Evolutionary conservation across 805 yeast genomes (phyloP), one percentile per base, ranked within the genome.

Genomic region (Blastobotrys mokoenaii): DNA sequence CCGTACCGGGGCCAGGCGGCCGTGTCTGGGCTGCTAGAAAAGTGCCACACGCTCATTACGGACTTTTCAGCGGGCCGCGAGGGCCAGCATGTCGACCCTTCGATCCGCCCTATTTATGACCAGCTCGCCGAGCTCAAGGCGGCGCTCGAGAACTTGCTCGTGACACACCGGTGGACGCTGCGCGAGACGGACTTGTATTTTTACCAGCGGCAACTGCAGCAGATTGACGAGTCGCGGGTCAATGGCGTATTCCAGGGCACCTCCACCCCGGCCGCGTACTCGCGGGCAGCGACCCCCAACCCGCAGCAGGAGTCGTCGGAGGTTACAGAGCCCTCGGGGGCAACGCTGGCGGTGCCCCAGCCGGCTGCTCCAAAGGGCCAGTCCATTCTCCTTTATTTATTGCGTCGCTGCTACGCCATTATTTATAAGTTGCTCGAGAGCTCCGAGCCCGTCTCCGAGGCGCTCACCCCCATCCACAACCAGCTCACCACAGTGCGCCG

Each of bases 111-210:
- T 14, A 70, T 84, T 25, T 89, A 84, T 64, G 72, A 76, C 41
- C 72, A 76, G 47, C 69, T 93, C 52, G 67, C 76, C 27, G 76
- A 73, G 38, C 71, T 87, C 54, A 85, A 87, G 61, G 71, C 77
- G 18, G 80, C 81, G 15, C 72, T 93, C 49, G 96, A 86, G 55
- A 86, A 85, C 53, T 69, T 93, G 51, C 71, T 90, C 55, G 79
- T 93, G 38, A 93, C 98, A 2, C 80, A 96, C 64, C 77, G 98
- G 62, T 93, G 99, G 99, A 90, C 97, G 1, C 70, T 93, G 67
- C 78, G 99, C 59, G 96, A 89, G 58, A 93, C 98, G 0, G 99
- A 93, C 66, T 71, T 93, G 50, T 93, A 84, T 66, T 73, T 74
- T 41, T 89, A 84, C 61, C 95, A 88, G 64, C 79, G 81, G 57